Conservation (phyloP, 192 early-diverging fungal genomes). For the Coemansia sp. region DNA sequence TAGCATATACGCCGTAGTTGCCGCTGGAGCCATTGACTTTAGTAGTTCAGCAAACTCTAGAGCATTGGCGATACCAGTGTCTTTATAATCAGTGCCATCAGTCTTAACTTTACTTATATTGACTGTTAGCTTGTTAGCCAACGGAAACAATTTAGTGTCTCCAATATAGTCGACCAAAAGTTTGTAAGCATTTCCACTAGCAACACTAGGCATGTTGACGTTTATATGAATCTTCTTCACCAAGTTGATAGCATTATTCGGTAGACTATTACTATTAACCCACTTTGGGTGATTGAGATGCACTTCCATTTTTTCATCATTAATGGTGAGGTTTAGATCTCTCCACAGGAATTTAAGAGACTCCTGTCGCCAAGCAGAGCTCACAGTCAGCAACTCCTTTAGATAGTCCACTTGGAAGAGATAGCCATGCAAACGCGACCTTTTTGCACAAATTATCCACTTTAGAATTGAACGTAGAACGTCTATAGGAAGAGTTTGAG, state of each 20-base stretch:
- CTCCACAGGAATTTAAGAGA: not conserved
- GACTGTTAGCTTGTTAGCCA: not conserved
- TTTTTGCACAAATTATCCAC: too few relatives aligned
- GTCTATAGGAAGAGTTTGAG: too few relatives aligned
- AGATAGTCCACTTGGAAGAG: not conserved
- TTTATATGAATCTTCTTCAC: not conserved
- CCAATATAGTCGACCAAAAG: not conserved
- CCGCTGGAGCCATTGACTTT: not conserved
- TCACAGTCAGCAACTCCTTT: too few relatives aligned
- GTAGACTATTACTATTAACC: not conserved
- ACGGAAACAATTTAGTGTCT: not conserved
- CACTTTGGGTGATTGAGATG: not conserved
- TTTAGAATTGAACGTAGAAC: too few relatives aligned
- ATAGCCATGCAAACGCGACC: too few relatives aligned
- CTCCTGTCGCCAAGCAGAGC: not conserved
- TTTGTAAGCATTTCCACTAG: not conserved
- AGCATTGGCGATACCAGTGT: not conserved
- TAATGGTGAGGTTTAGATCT: not conserved
- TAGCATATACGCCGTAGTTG: not conserved
- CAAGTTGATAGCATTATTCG: not conserved
- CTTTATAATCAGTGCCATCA: not conserved
- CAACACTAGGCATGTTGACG: not conserved
- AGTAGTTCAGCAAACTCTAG: not conserved
- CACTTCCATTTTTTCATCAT: not conserved
- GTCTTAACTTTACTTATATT: not conserved